Base-by-base conservation (phyloP, 2,329 filamentous ascomycete genomes). In the Penicillium sp. region DNA sequence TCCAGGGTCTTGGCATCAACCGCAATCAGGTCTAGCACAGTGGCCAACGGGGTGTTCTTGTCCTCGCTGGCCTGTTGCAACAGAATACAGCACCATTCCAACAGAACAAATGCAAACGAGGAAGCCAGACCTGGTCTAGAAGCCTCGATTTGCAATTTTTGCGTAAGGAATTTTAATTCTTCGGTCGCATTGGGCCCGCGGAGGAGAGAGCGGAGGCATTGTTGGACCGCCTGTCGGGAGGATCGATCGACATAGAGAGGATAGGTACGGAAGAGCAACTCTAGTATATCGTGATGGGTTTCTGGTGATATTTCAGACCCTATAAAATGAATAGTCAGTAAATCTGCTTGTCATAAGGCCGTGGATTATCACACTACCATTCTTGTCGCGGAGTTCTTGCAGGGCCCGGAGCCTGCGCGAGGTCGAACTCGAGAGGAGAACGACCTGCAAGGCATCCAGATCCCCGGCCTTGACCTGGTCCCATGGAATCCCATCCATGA, bases 1-100 rank as follows among this genome's bases (percentile, higher is more conserved):
- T 96, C 91, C 54, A 97, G 78, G 17, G 87, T 85, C 70, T 88
- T 86, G 25, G 91, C 90, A 71, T 89, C 82, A 49, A 88, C 84
- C 35, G 84, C 74, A 29, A 96, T 77, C 42, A 94, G 77, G 35
- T 91, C 86, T 61, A 82, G 68, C 41, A 77, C 72, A 57, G 63
- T 81, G 70, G 53, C 85, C 84, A 74, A 72, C 87, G 86, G 68
- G 80, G 80, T 50, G 85, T 83, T 88, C 87, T 92, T 43, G 84
- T 77, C 84, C 48, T 82, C 82, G 33, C 84, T 84, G 27, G 92
- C 80, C 57, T 88, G 82, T 68, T 93, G 87, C 65, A 96, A 83
- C 50, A 97, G 77, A 57, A 93, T 75, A 58, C 89, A 89, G 74
- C 87, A 91, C 93, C 93, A 99, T 74, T 96, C 91, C 15, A 94